Evolutionary conservation across 2,329 filamentous ascomycete species (phyloP).

Genomic region (Aspergillus sp.): DNA sequence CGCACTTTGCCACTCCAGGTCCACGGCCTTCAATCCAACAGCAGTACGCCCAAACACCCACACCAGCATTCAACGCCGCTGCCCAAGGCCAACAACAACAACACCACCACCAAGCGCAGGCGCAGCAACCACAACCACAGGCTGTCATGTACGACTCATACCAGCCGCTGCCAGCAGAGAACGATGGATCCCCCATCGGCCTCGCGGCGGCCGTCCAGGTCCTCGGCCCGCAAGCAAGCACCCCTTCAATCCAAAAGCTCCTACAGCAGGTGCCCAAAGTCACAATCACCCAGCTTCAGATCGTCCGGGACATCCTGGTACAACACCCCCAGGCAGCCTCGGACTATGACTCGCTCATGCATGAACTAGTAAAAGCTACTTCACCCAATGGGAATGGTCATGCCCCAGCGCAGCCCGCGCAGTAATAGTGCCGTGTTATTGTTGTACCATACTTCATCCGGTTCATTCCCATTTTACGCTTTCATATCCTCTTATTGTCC

Average conservation of each 20-base stretch:
- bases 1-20: slow-evolving; percentile 31
- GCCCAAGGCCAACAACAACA: slow-evolving; percentile 24
- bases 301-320: slow-evolving; percentile 71
- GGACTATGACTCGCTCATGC: slow-evolving; percentile 55
- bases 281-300: slow-evolving; percentile 72
- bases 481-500: slow-evolving; percentile 1
- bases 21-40: slow-evolving; percentile 23
- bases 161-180: slow-evolving; percentile 20
- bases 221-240: slow-evolving; percentile 65
- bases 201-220: slow-evolving; percentile 65
- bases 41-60: slow-evolving; percentile 28
- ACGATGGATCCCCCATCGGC: slow-evolving; percentile 45
- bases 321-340: slow-evolving; percentile 67
- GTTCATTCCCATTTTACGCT: slow-evolving; percentile 5
- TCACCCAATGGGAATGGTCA: slow-evolving; percentile 34
- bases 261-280: slow-evolving; percentile 71
- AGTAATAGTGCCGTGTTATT: slow-evolving; percentile 17
- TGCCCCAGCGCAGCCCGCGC: slow-evolving; percentile 26
- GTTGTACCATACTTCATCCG: slow-evolving; percentile 23
- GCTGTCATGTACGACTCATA: slow-evolving; percentile 34
- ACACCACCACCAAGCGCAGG: not conserved
- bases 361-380: slow-evolving; percentile 44
- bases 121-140: slow-evolving; percentile 11
- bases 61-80: slow-evolving; percentile 24
- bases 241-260: slow-evolving; percentile 71